These are phyloP conservation scores for Shiraia sp. DNA, from an alignment of 2,329 filamentous ascomycete species.

Conservation along the genomic window DNA sequence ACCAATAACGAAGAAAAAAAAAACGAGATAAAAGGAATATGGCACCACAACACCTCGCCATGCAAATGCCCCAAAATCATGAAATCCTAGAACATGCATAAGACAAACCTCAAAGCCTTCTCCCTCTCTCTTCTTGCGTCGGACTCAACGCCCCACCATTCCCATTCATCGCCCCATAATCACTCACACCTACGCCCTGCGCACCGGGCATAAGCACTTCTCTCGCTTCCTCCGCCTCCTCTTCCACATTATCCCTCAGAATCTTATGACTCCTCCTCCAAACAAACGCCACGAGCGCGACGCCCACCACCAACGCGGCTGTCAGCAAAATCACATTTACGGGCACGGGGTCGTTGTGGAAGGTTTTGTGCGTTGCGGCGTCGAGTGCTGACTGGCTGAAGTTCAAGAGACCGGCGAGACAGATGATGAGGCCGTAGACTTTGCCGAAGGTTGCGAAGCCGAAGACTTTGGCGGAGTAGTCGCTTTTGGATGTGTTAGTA, in stretches of 20 bases:
- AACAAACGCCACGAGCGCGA: constrained; percentile 69
- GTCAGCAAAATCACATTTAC: constrained; percentile 72
- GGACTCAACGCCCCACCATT: constrained; percentile 9
- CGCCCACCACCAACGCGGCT: constrained; percentile 66
- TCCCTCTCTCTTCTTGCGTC: constrained; percentile 22
- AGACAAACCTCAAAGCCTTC: constrained; percentile 18
- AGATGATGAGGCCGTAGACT: constrained; percentile 91
- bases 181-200: constrained; percentile 16
- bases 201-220: constrained; percentile 43
- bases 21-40: not conserved
- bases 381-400: constrained; percentile 83
- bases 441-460: constrained; percentile 89
- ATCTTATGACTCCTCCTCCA: constrained; percentile 53
- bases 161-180: constrained; percentile 27
- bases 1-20: not conserved
- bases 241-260: constrained; percentile 40
- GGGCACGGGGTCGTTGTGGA: constrained; percentile 72
- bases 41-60: not conserved
- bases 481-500: constrained; percentile 47
- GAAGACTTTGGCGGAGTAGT: constrained; percentile 90
- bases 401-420: constrained; percentile 79
- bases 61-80: not conserved
- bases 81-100: not conserved
- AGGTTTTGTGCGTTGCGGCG: constrained; percentile 73
- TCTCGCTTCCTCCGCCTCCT: constrained; percentile 40